Base-by-base conservation (phyloP, 2,329 filamentous ascomycete genomes). In the Fusarium napiforme region DNA sequence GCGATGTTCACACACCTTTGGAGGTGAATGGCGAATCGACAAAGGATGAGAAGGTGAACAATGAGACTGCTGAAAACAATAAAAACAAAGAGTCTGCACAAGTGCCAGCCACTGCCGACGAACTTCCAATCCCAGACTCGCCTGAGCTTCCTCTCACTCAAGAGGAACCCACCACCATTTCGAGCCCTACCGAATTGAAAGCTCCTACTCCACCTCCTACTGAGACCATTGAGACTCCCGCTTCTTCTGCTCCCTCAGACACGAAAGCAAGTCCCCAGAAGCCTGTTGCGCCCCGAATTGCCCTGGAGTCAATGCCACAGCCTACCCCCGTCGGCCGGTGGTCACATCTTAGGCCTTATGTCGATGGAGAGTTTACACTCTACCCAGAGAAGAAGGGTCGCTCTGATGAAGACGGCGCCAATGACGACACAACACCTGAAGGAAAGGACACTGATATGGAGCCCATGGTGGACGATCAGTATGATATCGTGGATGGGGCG, bases 331-430 rank as follows among this genome's bases (percentile, higher is more conserved):
- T 60, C 18, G 81, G 82, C 5, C 79, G 80, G 28, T 85, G 82
- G 81, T 76, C 82, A 26, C 73, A 83, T 45, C 77, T 85, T 14
- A 85, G 82, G 4, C 82, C 84, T 8, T 85, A 84, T 56, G 64
- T 85, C 12, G 78, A 81, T 36, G 82, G 80, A 21, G 83, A 85
- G 64, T 83, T 78, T 60, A 71, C 81, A 30, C 71, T 78, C 4
- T 84, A 85, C 49, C 84, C 84, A 3, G 83, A 84, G 61, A 83
- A 78, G 69, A 82, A 79, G 63, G 67, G 71, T 23, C 77, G 77
- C 18, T 64, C 73, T 21, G 79, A 82, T 12, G 82, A 82, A 23
- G 81, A 82, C 26, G 73, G 70, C 7, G 68, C 74, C 36, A 69
- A 72, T 30, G 81, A 82, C 12, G 80, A 83, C 32, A 71, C 73